Conservation (phyloP, 2,329 filamentous ascomycete genomes). For the Aschersonia sp. region DNA sequence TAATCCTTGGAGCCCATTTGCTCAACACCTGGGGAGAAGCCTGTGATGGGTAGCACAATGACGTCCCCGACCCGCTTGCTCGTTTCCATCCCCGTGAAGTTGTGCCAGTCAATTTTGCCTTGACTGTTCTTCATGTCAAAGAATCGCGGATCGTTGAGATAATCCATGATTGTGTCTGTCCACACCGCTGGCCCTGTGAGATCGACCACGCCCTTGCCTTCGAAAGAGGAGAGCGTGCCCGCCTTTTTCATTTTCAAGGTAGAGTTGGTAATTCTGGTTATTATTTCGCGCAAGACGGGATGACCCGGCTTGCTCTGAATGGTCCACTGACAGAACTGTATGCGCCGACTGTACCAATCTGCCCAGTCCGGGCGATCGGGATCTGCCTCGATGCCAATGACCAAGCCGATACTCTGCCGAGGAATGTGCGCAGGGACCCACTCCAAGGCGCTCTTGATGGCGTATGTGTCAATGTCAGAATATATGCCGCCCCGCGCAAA, state of each 20-base stretch:
- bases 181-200: slow-evolving; percentile 89
- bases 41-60: slow-evolving; percentile 85
- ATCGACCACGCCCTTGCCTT: slow-evolving; percentile 68
- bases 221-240: slow-evolving; percentile 45
- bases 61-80: slow-evolving; percentile 88
- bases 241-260: slow-evolving; percentile 58
- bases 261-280: slow-evolving; percentile 72
- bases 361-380: slow-evolving; percentile 86
- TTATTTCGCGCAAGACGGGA: slow-evolving; percentile 76
- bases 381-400: slow-evolving; percentile 93
- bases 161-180: slow-evolving; percentile 85
- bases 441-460: slow-evolving; percentile 66
- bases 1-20: slow-evolving; percentile 85
- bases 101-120: slow-evolving; percentile 65
- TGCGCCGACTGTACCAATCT: slow-evolving; percentile 88
- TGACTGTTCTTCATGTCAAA: slow-evolving; percentile 64
- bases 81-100: slow-evolving; percentile 76
- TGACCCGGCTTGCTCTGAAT: slow-evolving; percentile 93
- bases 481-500: slow-evolving; percentile 55
- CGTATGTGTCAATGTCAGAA: slow-evolving; percentile 81
- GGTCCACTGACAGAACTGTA: slow-evolving; percentile 99
- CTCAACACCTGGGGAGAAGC: slow-evolving; percentile 86
- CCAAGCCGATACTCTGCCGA: slow-evolving; percentile 63
- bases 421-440: slow-evolving; percentile 78
- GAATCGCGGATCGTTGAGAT: slow-evolving; percentile 82